Evolutionary conservation across 148 eudicot genomes (phyloP).

Genomic region (Silene conica): DNA sequence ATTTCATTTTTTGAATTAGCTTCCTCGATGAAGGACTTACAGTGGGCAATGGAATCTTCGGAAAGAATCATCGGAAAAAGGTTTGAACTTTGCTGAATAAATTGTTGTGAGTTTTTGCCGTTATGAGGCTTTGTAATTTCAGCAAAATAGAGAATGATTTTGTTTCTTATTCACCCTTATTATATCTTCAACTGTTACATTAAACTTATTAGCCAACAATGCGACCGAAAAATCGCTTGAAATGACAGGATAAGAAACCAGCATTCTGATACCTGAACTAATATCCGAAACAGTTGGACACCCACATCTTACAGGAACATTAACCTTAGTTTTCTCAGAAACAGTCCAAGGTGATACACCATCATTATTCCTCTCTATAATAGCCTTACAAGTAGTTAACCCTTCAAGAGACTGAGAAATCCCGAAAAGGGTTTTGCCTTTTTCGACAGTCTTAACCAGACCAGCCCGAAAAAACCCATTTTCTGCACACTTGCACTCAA

Average conservation of each 20-base stretch:
- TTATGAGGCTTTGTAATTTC: too few species aligned
- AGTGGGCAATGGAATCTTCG: too few species aligned
- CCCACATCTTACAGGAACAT: constrained; percentile 54
- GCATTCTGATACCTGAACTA: constrained; percentile 28
- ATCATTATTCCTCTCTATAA: constrained; percentile 40
- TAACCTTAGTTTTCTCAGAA: constrained; percentile 24
- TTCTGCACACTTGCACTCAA: constrained; percentile 43
- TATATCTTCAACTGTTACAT: constrained; percentile 34
- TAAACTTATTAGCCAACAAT: constrained; percentile 38
- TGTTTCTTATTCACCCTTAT: constrained; percentile 30
- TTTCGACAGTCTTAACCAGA: constrained; percentile 25
- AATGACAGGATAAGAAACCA: constrained; percentile 50
- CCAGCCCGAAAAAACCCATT: constrained; percentile 39
- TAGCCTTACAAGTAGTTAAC: constrained; percentile 53
- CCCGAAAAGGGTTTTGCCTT: constrained; percentile 45
- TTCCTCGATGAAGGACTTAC: too few species aligned
- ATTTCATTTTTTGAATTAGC: too few species aligned
- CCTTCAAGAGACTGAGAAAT: constrained; percentile 56
- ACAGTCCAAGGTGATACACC: constrained; percentile 31
- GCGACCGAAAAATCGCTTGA: constrained; percentile 41
- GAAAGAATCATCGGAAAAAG: too few species aligned
- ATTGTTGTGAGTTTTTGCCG: too few species aligned
- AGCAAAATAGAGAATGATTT: too few species aligned
- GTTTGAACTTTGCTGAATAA: too few species aligned
- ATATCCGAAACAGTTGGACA: constrained; percentile 42